Conservation (phyloP, 2,329 filamentous ascomycete genomes). For the Akanthomyces lecanii region DNA sequence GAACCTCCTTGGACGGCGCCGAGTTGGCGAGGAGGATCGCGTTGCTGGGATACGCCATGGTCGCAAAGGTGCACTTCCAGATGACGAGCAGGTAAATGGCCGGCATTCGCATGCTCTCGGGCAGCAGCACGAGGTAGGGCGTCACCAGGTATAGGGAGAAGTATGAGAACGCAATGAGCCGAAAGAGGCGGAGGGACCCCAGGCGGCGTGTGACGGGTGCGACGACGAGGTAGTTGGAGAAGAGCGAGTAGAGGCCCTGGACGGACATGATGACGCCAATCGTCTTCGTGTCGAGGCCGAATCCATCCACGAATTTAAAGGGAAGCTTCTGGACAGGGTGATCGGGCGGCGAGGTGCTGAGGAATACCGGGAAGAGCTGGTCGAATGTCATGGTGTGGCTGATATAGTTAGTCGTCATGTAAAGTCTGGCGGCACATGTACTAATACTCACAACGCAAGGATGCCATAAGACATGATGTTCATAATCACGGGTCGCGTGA, state of each 20-base stretch:
- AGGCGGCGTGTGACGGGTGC: conserved; percentile 70
- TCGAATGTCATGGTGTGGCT: conserved; percentile 98
- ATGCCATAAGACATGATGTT: conserved; percentile 90
- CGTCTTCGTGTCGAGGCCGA: conserved; percentile 74
- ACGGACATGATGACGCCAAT: conserved; percentile 86
- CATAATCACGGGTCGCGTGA: conserved; percentile 79
- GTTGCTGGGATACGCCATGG: conserved; percentile 85
- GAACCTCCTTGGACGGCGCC: conserved; percentile 74
- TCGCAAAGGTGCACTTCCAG: conserved; percentile 90
- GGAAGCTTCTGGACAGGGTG: conserved; percentile 59
- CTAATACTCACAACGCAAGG: conserved; percentile 77
- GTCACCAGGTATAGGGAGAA: conserved; percentile 83
- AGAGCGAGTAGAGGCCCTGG: conserved; percentile 85
- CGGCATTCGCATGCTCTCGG: conserved; percentile 63
- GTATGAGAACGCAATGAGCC: conserved; percentile 75
- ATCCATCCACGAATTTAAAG: conserved; percentile 85
- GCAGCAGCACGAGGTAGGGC: conserved; percentile 84
- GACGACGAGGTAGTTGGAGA: conserved; percentile 80
- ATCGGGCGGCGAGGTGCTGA: conserved; percentile 61
- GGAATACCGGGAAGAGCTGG: conserved; percentile 85
- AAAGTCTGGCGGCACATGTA: conserved; percentile 9
- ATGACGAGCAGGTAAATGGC: conserved; percentile 75
- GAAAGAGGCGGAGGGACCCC: conserved; percentile 77
- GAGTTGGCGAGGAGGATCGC: conserved; percentile 87
- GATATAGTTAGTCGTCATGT: background rate